Evolutionary conservation across 345 rosid species (phyloP), one percentile per base, ranked within the genome.

Genomic region (Balakata baccata): DNA sequence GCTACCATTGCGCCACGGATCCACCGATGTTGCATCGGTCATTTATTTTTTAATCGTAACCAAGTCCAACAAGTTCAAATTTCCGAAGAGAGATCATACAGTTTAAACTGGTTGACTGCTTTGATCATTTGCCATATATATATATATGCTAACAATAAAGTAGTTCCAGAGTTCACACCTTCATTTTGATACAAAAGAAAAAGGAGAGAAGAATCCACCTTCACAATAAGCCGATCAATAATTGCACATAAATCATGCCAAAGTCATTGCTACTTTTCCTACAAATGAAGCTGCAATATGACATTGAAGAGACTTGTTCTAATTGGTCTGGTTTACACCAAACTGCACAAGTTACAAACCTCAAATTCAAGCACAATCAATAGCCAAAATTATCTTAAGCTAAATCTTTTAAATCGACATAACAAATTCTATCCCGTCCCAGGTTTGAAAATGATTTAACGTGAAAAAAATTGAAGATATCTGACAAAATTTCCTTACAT

Each of bases 1-100:
- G 92, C 98, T 89, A 91, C 95, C 98, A 88, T 93, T 93, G 97
- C 92, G 95, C 95, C 97, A 88, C 92, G 86, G 91, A 88, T 89
- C 96, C 96, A 50, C 47, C 0, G 34, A 29, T 54, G 25, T 7
- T 54, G 25, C 2, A 2, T 1, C 2, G 1, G 34, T 29, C 2
- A 1, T 29, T 29, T 29, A 2, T 29, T 29, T 29, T 29, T n/a
- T n/a, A n/a, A n/a, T n/a, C n/a, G n/a, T n/a, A n/a, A n/a, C n/a
- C n/a, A n/a, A n/a, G n/a, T n/a, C n/a, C n/a, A n/a, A n/a, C n/a
- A n/a, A n/a, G n/a, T n/a, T n/a, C n/a, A n/a, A n/a, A n/a, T n/a
- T n/a, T n/a, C n/a, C n/a, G n/a, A n/a, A n/a, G 34, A 29, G 34
- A 29, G 34, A 29, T 29, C 34, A 29, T 2, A 29, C 34, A 29